Percentiles rank a stretch among this genome's conserved stretches.
These are phyloP conservation scores for Melianthus villosus DNA, from an alignment of 441 rosid genomes.

Conservation along the genomic window DNA sequence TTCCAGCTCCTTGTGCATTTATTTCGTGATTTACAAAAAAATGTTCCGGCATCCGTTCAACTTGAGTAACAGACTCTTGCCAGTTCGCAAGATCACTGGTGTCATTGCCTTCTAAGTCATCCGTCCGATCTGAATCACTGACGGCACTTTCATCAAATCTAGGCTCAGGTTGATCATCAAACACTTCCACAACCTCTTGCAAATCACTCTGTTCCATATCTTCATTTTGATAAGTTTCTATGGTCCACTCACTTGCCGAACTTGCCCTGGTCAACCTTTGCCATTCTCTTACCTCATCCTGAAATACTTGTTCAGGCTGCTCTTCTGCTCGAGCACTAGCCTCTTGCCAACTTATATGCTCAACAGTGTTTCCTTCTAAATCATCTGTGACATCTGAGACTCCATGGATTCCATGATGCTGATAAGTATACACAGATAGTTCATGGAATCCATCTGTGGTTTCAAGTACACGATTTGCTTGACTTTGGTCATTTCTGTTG, in stretches of 20 bases:
- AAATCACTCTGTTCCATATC: background rate
- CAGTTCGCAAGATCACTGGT: conserved; percentile 14
- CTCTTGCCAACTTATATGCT: conserved; percentile 20
- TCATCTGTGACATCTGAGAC: conserved; percentile 21
- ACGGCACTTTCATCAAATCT: conserved; percentile 14
- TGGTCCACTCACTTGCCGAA: background rate
- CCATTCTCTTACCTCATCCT: conserved; percentile 20
- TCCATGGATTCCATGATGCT: conserved; percentile 18
- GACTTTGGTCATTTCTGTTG: conserved; percentile 27
- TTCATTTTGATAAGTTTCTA: background rate
- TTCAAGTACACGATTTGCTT: conserved; percentile 15
- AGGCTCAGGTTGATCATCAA: conserved; percentile 19
- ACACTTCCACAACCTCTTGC: background rate
- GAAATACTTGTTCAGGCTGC: conserved; percentile 25
- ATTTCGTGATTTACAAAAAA: conserved; percentile 24
- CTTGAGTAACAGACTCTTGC: conserved; percentile 18
- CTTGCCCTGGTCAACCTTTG: conserved; percentile 11
- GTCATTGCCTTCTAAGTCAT: conserved; percentile 19
- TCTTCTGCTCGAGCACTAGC: conserved; percentile 24
- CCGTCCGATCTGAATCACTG: conserved; percentile 6
- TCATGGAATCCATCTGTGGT: conserved; percentile 19
- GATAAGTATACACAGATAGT: conserved; percentile 17
- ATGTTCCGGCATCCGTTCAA: conserved; percentile 24
- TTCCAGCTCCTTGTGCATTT: conserved; percentile 22
- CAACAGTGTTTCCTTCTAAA: conserved; percentile 16